These are phyloP conservation scores for Dioscorea cayenensis DNA, from an alignment of 116 monocot species.

Conservation along the genomic window DNA sequence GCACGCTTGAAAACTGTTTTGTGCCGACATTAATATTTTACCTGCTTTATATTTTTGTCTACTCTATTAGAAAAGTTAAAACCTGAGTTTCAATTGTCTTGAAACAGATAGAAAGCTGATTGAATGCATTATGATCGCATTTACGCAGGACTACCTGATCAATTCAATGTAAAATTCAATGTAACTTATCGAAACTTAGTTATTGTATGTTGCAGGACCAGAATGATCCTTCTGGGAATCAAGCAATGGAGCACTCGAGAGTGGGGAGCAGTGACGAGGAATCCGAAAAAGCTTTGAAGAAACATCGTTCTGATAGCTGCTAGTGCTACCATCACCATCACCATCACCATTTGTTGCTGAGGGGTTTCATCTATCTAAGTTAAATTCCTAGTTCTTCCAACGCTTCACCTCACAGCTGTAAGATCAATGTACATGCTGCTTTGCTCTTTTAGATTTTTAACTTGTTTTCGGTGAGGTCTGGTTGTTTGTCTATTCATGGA, in stretches of 20 bases:
- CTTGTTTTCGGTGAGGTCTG: background rate
- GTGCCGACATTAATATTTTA: too few species aligned
- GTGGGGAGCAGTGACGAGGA: background rate
- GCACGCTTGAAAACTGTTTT: background rate
- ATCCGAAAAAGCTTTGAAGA: background rate
- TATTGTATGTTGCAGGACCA: background rate
- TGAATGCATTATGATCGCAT: background rate
- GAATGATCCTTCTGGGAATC: slow-evolving; percentile 4
- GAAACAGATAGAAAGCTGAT: background rate
- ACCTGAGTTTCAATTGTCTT: background rate
- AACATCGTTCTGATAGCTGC: background rate
- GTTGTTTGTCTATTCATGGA: background rate
- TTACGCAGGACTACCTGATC: too few species aligned
- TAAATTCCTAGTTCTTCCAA: background rate
- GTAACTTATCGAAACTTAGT: background rate
- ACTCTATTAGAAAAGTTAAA: background rate
- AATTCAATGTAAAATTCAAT: too few species aligned
- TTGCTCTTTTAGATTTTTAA: background rate
- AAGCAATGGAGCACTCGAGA: background rate
- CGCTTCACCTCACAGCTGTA: background rate
- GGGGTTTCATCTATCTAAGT: background rate
- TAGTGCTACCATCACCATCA: background rate
- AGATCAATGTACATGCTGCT: background rate
- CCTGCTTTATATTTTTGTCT: background rate
- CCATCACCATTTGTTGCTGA: background rate